phyloP scores from a whole-genome alignment of 225 moss, liverwort and hornwort genomes.

The Bryum argenteum region DNA sequence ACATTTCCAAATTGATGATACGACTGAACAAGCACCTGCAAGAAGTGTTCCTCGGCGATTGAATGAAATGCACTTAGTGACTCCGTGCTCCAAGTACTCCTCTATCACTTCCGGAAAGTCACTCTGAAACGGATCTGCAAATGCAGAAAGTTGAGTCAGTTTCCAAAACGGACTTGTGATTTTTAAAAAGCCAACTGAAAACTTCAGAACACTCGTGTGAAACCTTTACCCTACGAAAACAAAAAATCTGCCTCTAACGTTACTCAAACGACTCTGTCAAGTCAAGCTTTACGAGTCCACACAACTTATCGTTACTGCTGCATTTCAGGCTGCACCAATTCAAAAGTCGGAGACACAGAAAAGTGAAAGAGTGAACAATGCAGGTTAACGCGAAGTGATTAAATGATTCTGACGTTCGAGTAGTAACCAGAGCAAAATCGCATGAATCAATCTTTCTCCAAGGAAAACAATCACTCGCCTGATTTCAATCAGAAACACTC shows the following conservation, averaged over 20 bases:
- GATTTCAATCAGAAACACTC: too few relatives aligned
- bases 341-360: not conserved
- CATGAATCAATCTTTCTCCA: too few relatives aligned
- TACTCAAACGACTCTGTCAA: not conserved
- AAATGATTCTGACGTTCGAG: too few relatives aligned
- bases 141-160: slow-evolving; percentile 16
- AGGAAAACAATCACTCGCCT: too few relatives aligned
- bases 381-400: too few relatives aligned
- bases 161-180: not conserved
- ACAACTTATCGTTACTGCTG: not conserved
- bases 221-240: not conserved
- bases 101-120: slow-evolving; percentile 99
- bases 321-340: slow-evolving; percentile 2
- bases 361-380: not conserved
- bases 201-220: not conserved
- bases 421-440: too few relatives aligned
- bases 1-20: not conserved
- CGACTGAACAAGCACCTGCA: slow-evolving; percentile 59
- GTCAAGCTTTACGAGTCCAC: not conserved
- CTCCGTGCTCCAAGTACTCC: slow-evolving; percentile 92
- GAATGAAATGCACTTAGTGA: slow-evolving; percentile 88
- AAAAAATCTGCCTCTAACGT: not conserved
- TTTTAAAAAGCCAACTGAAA: slow-evolving; percentile 13
- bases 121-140: slow-evolving; percentile 94
- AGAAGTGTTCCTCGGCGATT: slow-evolving; percentile 98